Percentiles rank a stretch among this genome's conserved stretches.
Evolutionary conservation across 306 rosid genomes (phyloP).

Genomic region (Castanea sativa): DNA sequence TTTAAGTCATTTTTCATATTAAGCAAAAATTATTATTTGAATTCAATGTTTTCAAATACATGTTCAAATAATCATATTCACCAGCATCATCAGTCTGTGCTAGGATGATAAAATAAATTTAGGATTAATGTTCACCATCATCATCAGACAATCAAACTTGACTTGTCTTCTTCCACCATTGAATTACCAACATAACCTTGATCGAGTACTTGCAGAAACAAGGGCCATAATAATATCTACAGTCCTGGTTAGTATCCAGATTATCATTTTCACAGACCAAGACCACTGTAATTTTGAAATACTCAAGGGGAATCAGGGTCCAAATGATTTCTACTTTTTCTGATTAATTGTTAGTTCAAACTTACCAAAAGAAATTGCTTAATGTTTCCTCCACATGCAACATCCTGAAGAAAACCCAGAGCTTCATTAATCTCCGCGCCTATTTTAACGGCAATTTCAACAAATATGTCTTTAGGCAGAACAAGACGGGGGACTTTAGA

Average conservation of each 20-base stretch:
- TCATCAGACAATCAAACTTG: neutral
- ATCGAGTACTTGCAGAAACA: neutral
- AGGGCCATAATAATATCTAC: neutral
- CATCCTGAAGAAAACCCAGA: conserved; percentile 69
- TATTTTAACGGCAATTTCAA: conserved; percentile 49
- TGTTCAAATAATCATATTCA: neutral
- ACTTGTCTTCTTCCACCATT: neutral
- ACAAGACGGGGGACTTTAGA: conserved; percentile 66
- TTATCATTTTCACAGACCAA: neutral
- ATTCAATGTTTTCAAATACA: neutral
- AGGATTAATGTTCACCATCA: neutral
- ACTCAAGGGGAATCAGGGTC: neutral
- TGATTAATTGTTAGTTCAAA: conserved; percentile 7
- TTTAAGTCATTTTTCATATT: neutral
- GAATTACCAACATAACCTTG: neutral
- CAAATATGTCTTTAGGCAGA: conserved; percentile 64
- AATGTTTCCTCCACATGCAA: conserved; percentile 74
- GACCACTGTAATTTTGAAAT: neutral
- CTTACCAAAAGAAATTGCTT: conserved; percentile 72
- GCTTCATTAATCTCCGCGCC: conserved; percentile 65
- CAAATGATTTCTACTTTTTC: conserved; percentile 7
- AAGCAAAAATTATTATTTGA: neutral
- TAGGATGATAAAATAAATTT: neutral
- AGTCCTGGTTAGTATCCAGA: neutral
- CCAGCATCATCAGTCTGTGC: neutral